A percentile compares a stretch with the other conserved stretches of the same genome.
Evolutionary conservation across 169 alveolate genomes (phyloP).

Genomic region (Plasmodium ovale): DNA sequence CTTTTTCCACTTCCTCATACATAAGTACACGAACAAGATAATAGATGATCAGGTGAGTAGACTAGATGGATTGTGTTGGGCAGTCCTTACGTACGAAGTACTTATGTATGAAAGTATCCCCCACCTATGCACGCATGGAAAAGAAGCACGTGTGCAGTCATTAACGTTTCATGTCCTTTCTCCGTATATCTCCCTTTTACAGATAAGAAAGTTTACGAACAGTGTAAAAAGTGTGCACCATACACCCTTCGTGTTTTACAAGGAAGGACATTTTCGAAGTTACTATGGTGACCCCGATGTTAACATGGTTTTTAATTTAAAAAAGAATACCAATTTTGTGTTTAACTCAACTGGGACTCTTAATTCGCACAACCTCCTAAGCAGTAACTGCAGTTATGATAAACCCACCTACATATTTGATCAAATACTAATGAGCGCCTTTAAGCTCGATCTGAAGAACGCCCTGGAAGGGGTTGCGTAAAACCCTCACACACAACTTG

Average conservation of each 20-base stretch:
- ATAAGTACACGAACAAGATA: slow-evolving; percentile 86
- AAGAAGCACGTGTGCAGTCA: background rate
- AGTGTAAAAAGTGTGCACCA: slow-evolving; percentile 84
- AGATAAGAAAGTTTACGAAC: slow-evolving; percentile 83
- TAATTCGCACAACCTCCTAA: slow-evolving; percentile 76
- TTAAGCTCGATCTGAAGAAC: slow-evolving; percentile 47
- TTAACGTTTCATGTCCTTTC: background rate
- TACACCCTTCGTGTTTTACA: slow-evolving; percentile 89
- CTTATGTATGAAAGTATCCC: no score
- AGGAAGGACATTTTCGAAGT: slow-evolving; percentile 84
- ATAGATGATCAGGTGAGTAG: slow-evolving; percentile 88
- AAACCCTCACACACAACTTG: background rate
- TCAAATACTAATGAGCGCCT: slow-evolving; percentile 70
- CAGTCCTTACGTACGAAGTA: no score
- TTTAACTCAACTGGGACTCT: slow-evolving; percentile 85
- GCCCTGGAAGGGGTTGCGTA: slow-evolving; percentile 5
- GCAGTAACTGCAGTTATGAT: slow-evolving; percentile 74
- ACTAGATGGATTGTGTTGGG: background rate
- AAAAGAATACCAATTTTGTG: slow-evolving; percentile 83
- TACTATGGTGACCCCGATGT: slow-evolving; percentile 90
- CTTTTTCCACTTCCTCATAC: slow-evolving; percentile 84
- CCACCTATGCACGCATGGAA: no score
- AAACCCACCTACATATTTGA: slow-evolving; percentile 65
- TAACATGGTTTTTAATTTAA: slow-evolving; percentile 81
- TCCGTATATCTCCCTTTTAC: background rate